phyloP scores from a whole-genome alignment of 2,329 filamentous ascomycete genomes.

The Claviceps fusiformis region DNA sequence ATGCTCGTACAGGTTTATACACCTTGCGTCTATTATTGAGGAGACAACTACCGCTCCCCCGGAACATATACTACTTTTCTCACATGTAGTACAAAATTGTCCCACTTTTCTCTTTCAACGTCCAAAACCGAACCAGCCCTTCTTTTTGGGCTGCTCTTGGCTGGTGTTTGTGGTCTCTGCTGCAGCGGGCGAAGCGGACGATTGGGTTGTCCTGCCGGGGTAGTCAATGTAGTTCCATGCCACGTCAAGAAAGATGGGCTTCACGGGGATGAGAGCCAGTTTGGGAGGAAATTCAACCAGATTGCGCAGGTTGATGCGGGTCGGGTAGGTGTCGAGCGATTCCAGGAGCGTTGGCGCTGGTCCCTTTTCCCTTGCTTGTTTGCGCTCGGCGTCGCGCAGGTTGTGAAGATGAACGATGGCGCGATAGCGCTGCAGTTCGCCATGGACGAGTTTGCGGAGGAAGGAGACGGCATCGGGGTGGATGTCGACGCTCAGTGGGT shows the following conservation, averaged over 20 bases:
- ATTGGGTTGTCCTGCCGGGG: conserved; percentile 33
- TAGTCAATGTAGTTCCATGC: conserved; percentile 98
- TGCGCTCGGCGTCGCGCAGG: conserved; percentile 37
- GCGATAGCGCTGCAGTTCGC: conserved; percentile 66
- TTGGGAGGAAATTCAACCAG: conserved; percentile 80
- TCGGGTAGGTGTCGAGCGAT: conserved; percentile 62
- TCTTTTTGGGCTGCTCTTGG: conserved; percentile 37
- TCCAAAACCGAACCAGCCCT: conserved; percentile 67
- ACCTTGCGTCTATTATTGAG: too few species aligned
- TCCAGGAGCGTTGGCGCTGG: conserved; percentile 50
- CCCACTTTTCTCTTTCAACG: too few species aligned
- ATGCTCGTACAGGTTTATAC: too few species aligned
- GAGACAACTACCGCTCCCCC: too few species aligned
- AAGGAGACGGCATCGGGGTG: conserved; percentile 41
- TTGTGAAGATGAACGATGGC: conserved; percentile 75
- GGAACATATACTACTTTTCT: not conserved
- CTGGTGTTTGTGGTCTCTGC: conserved; percentile 22
- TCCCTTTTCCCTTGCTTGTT: conserved; percentile 17
- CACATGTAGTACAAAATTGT: not conserved
- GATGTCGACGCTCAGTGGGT: conserved; percentile 55
- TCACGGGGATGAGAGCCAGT: conserved; percentile 72
- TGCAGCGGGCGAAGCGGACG: conserved; percentile 5
- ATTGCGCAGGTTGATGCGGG: conserved; percentile 60
- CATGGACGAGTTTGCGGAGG: conserved; percentile 49
- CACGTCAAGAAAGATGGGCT: conserved; percentile 90